Conservation (phyloP, 1,139 yeast species). For the Suhomyces guaymorum region DNA sequence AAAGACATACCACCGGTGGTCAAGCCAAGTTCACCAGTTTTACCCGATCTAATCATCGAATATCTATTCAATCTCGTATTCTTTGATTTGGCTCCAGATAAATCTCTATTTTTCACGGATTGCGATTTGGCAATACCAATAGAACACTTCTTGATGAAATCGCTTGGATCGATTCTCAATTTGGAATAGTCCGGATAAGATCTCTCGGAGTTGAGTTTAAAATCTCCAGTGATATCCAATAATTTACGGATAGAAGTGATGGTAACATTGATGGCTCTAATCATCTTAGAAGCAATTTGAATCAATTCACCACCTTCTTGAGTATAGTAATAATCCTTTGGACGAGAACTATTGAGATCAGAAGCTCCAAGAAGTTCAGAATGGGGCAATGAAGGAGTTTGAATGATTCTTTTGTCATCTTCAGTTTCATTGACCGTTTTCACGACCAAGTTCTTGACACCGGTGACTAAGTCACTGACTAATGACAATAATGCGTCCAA, state of each 20-base stretch:
- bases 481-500: slow-evolving; percentile 58
- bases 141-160: slow-evolving; percentile 64
- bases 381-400: slow-evolving; percentile 2
- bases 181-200: slow-evolving; percentile 70
- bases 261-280: slow-evolving; percentile 54
- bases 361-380: slow-evolving; percentile 5
- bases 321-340: slow-evolving; percentile 53
- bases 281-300: slow-evolving; percentile 63
- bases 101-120: slow-evolving; percentile 26
- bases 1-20: slow-evolving; percentile 63
- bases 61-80: slow-evolving; percentile 40
- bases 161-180: slow-evolving; percentile 60
- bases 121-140: slow-evolving; percentile 56
- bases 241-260: slow-evolving; percentile 44
- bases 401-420: slow-evolving; percentile 20
- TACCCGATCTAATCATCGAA: slow-evolving; percentile 63
- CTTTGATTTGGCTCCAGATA: slow-evolving; percentile 18
- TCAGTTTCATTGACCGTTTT: slow-evolving; percentile 48
- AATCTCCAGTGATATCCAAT: slow-evolving; percentile 65
- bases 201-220: slow-evolving; percentile 63
- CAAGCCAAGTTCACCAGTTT: slow-evolving; percentile 51
- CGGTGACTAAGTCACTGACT: slow-evolving; percentile 65
- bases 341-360: slow-evolving; percentile 5
- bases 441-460: slow-evolving; percentile 62
- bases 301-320: slow-evolving; percentile 68